These are phyloP conservation scores for Claviceps arundinis DNA, from an alignment of 2,329 filamentous ascomycete species.

Conservation along the genomic window DNA sequence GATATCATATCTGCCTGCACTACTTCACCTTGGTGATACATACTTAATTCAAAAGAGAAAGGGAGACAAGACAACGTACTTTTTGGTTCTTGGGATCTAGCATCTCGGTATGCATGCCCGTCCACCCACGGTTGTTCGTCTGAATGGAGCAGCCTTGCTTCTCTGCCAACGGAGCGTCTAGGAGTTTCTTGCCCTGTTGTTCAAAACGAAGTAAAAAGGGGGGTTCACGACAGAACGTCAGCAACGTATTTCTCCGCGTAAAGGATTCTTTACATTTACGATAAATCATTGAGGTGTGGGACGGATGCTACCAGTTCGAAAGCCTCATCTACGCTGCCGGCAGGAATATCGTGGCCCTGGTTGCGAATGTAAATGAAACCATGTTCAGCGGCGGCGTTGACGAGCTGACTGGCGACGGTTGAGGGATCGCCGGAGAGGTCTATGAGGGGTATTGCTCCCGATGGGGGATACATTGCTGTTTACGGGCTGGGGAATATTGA, in stretches of 20 bases:
- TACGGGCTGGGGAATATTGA: not conserved
- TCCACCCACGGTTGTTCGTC: conserved; percentile 78
- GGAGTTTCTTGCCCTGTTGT: conserved; percentile 52
- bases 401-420: conserved; percentile 52
- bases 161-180: conserved; percentile 52
- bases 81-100: conserved; percentile 74
- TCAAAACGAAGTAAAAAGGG: not conserved
- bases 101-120: conserved; percentile 75
- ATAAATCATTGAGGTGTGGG: not conserved
- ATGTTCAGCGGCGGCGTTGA: conserved; percentile 67
- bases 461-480: conserved; percentile 10
- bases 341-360: conserved; percentile 53
- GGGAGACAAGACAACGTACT: conserved; percentile 28
- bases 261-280: too few species aligned
- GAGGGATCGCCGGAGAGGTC: conserved; percentile 52
- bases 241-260: too few species aligned
- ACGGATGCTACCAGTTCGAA: conserved; percentile 56
- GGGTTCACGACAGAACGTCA: too few species aligned
- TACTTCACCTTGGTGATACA: too few species aligned
- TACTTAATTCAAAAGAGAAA: too few species aligned
- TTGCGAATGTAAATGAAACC: conserved; percentile 87
- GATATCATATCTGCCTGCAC: too few species aligned
- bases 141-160: conserved; percentile 65
- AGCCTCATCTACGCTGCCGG: conserved; percentile 50
- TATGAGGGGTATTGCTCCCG: conserved; percentile 60